Conservation (phyloP, 805 yeast species). For the Pachysolen tannophilus region DNA sequence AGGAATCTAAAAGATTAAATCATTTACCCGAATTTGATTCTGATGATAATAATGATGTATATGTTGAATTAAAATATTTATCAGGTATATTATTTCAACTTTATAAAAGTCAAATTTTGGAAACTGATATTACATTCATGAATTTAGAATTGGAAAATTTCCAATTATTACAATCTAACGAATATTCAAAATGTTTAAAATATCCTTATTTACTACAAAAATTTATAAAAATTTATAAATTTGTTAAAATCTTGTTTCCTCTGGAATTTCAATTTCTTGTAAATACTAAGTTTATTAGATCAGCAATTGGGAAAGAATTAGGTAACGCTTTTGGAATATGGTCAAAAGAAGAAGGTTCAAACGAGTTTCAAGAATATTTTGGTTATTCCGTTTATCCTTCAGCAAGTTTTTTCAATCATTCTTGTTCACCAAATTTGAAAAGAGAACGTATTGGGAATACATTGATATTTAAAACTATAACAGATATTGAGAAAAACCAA, state of each 20-base stretch:
- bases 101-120: constrained; percentile 16
- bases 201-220: constrained; percentile 42
- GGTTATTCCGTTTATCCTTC: constrained; percentile 56
- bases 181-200: constrained; percentile 31
- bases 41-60: constrained; percentile 41
- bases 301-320: constrained; percentile 48
- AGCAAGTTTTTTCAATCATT: constrained; percentile 63
- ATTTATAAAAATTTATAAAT: constrained; percentile 39
- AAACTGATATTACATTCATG: constrained; percentile 12
- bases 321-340: constrained; percentile 69
- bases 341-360: constrained; percentile 30
- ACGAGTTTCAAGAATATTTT: constrained; percentile 37
- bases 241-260: constrained; percentile 33
- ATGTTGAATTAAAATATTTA: constrained; percentile 41
- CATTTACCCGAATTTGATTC: constrained; percentile 30
- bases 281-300: constrained; percentile 31
- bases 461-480: constrained; percentile 34
- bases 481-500: constrained; percentile 32
- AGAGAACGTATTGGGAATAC: constrained; percentile 32
- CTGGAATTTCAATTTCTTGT: constrained; percentile 25
- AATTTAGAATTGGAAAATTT: constrained; percentile 24
- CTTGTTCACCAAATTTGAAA: constrained; percentile 48
- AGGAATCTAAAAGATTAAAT: constrained; percentile 29
- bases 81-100: constrained; percentile 28
- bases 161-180: constrained; percentile 42